These are phyloP conservation scores for Chlorella vulgaris DNA, from an alignment of 139 green algal genomes.

Conservation along the genomic window DNA sequence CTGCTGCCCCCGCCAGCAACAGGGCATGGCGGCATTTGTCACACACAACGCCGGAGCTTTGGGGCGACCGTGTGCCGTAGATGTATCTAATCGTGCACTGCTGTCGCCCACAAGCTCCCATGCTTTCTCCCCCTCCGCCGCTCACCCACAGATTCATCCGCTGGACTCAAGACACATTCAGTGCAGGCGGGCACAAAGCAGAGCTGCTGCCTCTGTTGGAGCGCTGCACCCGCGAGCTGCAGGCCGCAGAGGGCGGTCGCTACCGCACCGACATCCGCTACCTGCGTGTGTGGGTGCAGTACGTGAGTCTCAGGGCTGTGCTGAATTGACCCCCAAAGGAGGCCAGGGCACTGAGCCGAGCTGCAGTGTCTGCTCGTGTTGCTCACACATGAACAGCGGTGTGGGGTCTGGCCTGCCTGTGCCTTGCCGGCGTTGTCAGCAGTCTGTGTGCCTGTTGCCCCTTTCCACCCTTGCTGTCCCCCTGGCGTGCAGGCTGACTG, in stretches of 20 bases:
- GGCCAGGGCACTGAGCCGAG: too few species aligned
- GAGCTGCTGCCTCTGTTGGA: conserved; percentile 88
- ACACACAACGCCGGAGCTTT: too few species aligned
- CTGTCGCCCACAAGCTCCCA: not conserved
- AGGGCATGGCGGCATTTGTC: not conserved
- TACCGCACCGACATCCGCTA: conserved; percentile 89
- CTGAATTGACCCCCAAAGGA: too few species aligned
- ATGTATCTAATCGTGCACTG: not conserved
- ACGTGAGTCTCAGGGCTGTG: too few species aligned
- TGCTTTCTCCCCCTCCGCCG: not conserved
- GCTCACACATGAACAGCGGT: too few species aligned
- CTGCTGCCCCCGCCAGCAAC: not conserved
- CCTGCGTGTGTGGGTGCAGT: conserved; percentile 94
- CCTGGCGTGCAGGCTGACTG: conserved; percentile 73
- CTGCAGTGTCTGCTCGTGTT: too few species aligned
- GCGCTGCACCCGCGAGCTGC: conserved; percentile 76
- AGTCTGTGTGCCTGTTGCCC: too few species aligned
- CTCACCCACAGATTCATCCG: conserved; percentile 80
- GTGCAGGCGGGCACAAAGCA: conserved; percentile 66
- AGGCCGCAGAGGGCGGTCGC: conserved; percentile 31
- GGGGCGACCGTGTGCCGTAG: too few species aligned
- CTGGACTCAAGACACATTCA: conserved; percentile 82
- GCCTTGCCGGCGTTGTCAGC: not conserved
- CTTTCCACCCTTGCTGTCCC: too few species aligned
- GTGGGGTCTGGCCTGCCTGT: not conserved